A percentile compares a stretch with the other conserved stretches of the same genome.
These are phyloP conservation scores for Candida easanensis DNA, from an alignment of 805 yeast species.

Conservation along the genomic window DNA sequence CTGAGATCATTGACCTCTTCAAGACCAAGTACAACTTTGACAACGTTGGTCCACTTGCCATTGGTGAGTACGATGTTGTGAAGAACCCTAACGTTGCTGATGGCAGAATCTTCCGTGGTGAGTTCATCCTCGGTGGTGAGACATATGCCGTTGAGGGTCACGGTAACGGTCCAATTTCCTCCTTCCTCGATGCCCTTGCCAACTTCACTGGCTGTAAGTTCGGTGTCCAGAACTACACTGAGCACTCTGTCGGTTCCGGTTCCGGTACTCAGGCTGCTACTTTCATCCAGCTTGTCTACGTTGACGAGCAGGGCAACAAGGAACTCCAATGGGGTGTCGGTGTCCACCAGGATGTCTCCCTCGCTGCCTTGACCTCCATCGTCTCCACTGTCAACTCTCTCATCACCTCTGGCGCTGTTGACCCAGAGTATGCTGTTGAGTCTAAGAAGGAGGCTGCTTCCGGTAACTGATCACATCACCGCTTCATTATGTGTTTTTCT, in stretches of 20 bases:
- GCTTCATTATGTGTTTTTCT: background rate
- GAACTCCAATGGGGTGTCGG: conserved; percentile 84
- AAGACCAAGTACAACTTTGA: conserved; percentile 52
- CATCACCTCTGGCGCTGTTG: conserved; percentile 23
- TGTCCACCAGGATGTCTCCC: conserved; percentile 83
- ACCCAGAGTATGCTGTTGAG: conserved; percentile 12
- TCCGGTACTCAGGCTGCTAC: conserved; percentile 74
- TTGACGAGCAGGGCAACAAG: conserved; percentile 40
- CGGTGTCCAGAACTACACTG: conserved; percentile 65
- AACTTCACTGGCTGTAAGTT: conserved; percentile 48
- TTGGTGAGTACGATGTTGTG: conserved; percentile 41
- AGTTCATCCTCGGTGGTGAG: conserved; percentile 32
- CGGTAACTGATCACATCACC: conserved; percentile 5
- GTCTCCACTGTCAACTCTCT: conserved; percentile 57
- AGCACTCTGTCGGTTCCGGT: conserved; percentile 73
- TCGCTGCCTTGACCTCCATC: conserved; percentile 73
- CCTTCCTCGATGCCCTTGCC: conserved; percentile 64
- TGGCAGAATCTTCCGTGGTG: conserved; percentile 42
- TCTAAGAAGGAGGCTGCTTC: conserved; percentile 15
- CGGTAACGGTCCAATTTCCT: conserved; percentile 80
- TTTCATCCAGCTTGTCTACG: conserved; percentile 57
- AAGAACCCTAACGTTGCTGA: conserved; percentile 34
- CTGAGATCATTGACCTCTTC: conserved; percentile 60
- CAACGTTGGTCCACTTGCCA: conserved; percentile 32
- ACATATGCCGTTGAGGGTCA: conserved; percentile 44